A percentile compares a stretch with the other conserved stretches of the same genome.
Conservation (phyloP, 305 asterid species). For the Plantago lanceolata region DNA sequence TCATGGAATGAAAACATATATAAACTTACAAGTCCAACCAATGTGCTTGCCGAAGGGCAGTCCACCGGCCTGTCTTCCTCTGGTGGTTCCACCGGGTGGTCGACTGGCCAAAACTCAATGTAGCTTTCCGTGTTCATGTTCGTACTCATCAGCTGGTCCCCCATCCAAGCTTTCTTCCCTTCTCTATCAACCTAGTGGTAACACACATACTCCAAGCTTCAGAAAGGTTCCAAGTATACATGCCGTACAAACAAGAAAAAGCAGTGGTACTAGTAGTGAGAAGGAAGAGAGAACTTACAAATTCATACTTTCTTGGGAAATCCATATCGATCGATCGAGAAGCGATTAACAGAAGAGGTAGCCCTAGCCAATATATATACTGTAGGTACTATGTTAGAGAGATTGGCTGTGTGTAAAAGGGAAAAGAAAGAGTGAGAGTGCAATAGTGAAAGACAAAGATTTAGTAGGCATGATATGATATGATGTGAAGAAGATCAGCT, state of each 20-base stretch:
- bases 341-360: not conserved
- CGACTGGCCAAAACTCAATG: constrained; percentile 10
- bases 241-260: not conserved
- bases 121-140: not conserved
- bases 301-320: not conserved
- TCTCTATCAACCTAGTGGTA: constrained; percentile 1
- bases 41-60: constrained; percentile 10
- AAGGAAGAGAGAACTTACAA: constrained; percentile 4
- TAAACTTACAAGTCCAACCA: constrained; percentile 7
- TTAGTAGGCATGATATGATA: not conserved
- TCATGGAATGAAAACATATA: not conserved
- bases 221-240: not conserved
- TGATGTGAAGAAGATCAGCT: not conserved
- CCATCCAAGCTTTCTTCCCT: constrained; percentile 3
- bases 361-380: not conserved
- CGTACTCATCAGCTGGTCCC: not conserved
- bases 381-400: not conserved
- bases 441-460: constrained; percentile 9
- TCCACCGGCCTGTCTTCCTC: constrained; percentile 8
- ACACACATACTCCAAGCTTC: not conserved
- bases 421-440: not conserved
- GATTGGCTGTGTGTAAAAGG: not conserved
- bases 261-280: too few relatives aligned
- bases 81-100: constrained; percentile 9
- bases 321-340: constrained; percentile 9